Evolutionary conservation across 2,329 filamentous ascomycete species (phyloP), one percentile per base, ranked within the genome.

Genomic region (Aspergillus phoenicis): DNA sequence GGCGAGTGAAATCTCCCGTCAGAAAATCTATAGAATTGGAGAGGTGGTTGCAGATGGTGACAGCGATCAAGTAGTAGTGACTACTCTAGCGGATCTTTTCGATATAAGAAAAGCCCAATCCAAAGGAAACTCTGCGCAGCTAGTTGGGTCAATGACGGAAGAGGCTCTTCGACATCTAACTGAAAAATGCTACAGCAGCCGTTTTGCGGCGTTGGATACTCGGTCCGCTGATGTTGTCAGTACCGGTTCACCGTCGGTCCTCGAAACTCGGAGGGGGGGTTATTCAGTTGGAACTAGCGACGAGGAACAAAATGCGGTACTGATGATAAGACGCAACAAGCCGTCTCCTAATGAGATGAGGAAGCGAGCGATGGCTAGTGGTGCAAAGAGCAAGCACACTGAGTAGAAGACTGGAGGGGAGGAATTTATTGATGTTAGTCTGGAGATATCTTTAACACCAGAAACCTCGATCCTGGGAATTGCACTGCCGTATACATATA

Each of bases 61-160:
- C 55, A 76, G 75, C 63, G 74, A 78, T 68, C 75, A 79, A 69
- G 69, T 79, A 30, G 73, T 80, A 59, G 70, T 80, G 59, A 79
- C 71, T 59, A 79, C 77, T 62, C 64, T 78, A 60, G 76, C 76
- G 41, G 77, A 79, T 71, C 68, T 80, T 55, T 80, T 81, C 59
- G 70, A 79, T 63, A 68, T 80, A 55, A 73, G 68, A 60, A 78
- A 75, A 66, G 76, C 72, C 38, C 52, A 66, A 56, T 73, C 76
- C 5, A 75, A 65, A 61, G 68, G 62, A 28, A 71, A 70, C 26
- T 77, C 76, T 49, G 70, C 71, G 39, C 73, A 78, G 59, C 61
- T 77, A 52, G 65, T 79, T 59, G 75, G 77, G 22, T 78, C 73
- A 58, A 75, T 78, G 67, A 63, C 65, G 20, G 68, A 70, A 47